phyloP scores from a whole-genome alignment of 1,284 basidiomycete genomes.

The Trichosporon asahii region DNA sequence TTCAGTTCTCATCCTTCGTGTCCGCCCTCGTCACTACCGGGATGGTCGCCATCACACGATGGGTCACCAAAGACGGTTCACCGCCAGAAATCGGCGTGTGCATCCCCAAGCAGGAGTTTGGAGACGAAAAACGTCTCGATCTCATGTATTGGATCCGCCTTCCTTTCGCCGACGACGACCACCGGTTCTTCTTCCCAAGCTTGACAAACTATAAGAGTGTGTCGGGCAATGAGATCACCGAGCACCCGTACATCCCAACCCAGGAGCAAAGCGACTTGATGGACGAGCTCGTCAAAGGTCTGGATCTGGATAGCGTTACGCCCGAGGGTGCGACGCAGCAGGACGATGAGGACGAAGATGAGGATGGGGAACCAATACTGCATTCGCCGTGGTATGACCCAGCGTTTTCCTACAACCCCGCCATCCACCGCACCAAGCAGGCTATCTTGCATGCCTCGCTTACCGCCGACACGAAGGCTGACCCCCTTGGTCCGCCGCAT shows the following conservation, averaged over 20 bases:
- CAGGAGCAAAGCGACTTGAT: constrained; percentile 72
- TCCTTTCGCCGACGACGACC: constrained; percentile 91
- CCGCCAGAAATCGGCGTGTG: constrained; percentile 84
- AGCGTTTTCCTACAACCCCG: constrained; percentile 76
- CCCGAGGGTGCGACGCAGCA: constrained; percentile 58
- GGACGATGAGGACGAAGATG: constrained; percentile 35
- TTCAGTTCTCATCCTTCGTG: constrained; percentile 79
- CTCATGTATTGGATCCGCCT: constrained; percentile 80
- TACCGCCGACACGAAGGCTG: constrained; percentile 65
- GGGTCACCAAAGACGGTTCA: constrained; percentile 66
- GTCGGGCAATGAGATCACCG: constrained; percentile 67
- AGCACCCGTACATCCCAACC: constrained; percentile 81
- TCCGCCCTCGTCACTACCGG: constrained; percentile 69
- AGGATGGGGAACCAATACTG: neutral
- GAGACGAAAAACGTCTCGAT: constrained; percentile 63
- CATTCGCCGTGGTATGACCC: constrained; percentile 70
- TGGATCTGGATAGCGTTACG: constrained; percentile 76
- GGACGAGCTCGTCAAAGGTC: constrained; percentile 77
- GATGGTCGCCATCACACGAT: constrained; percentile 72
- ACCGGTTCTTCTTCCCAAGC: constrained; percentile 80
- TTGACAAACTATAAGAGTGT: constrained; percentile 71
- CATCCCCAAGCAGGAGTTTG: constrained; percentile 55
- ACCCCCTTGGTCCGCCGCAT: constrained; percentile 79
- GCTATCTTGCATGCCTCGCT: constrained; percentile 84
- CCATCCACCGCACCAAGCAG: constrained; percentile 85